Evolutionary conservation across 345 rosid genomes (phyloP).

Genomic region (Acer saccharum): DNA sequence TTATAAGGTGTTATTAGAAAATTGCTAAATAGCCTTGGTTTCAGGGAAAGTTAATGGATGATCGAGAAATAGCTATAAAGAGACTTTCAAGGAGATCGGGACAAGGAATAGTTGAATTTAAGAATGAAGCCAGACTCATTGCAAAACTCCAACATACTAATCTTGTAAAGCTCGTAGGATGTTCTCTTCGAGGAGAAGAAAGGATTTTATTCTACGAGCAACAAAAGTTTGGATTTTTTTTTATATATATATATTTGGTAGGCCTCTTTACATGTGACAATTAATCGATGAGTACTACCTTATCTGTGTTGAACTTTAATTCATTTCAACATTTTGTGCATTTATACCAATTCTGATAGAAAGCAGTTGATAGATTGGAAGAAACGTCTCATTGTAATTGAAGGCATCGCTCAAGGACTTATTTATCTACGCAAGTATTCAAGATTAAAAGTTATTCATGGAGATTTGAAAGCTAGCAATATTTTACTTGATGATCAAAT

Average conservation of each 20-base stretch:
- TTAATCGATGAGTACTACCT: too few species aligned
- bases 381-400: slow-evolving; percentile 12
- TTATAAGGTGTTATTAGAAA: too few species aligned
- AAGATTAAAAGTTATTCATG: not conserved
- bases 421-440: slow-evolving; percentile 4
- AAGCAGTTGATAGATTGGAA: not conserved
- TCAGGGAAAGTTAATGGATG: slow-evolving; percentile 3
- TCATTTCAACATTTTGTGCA: too few species aligned
- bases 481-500: slow-evolving; percentile 9
- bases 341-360: not conserved
- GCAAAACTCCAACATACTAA: slow-evolving; percentile 7
- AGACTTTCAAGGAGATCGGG: not conserved
- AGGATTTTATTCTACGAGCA: not conserved
- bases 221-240: not conserved
- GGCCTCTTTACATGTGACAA: not conserved
- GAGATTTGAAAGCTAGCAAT: slow-evolving; percentile 12
- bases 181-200: not conserved
- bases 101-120: slow-evolving; percentile 7
- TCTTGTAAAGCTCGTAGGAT: slow-evolving; percentile 16
- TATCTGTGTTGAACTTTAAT: too few species aligned
- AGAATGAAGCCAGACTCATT: slow-evolving; percentile 10
- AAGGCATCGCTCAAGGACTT: slow-evolving; percentile 23
- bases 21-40: too few species aligned
- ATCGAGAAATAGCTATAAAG: slow-evolving; percentile 7
- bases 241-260: too few species aligned